These are phyloP conservation scores for Raphanus raphanistrum DNA, from an alignment of 345 rosid genomes.

Conservation along the genomic window DNA sequence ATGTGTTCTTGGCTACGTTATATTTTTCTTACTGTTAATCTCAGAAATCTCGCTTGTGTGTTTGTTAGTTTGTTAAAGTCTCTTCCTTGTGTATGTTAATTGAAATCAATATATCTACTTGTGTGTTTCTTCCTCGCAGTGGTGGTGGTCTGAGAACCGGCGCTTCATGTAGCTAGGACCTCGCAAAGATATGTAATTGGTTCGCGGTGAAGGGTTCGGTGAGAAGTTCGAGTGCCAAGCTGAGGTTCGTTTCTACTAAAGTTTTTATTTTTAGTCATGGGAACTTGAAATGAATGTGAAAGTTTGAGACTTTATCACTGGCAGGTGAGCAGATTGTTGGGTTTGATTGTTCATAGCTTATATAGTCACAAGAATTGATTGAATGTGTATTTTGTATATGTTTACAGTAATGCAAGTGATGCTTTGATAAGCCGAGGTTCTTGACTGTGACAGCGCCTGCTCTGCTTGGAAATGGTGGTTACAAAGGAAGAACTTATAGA, in stretches of 20 bases:
- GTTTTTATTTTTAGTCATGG: not conserved
- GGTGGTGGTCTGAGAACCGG: too few relatives aligned
- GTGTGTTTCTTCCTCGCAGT: too few relatives aligned
- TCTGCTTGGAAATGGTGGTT: conserved; percentile 85
- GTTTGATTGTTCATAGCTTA: conserved; percentile 75
- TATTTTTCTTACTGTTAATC: not conserved
- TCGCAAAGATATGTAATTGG: too few relatives aligned
- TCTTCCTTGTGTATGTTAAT: too few relatives aligned
- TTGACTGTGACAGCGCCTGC: conserved; percentile 71
- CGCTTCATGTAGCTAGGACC: too few relatives aligned
- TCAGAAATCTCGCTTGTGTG: too few relatives aligned
- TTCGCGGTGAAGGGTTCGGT: conserved; percentile 50
- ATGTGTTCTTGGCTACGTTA: conserved; percentile 38
- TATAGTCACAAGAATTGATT: conserved; percentile 67
- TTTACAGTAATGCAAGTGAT: conserved; percentile 76
- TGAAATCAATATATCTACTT: too few relatives aligned
- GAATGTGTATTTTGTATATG: not conserved
- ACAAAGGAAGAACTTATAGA: too few relatives aligned
- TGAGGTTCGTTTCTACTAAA: conserved; percentile 60
- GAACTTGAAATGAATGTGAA: not conserved
- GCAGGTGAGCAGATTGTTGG: conserved; percentile 79
- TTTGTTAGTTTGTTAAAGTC: too few relatives aligned
- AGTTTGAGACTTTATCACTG: not conserved
- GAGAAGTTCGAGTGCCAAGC: conserved; percentile 98
- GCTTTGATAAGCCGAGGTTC: too few relatives aligned